Evolutionary conservation across 805 yeast species (phyloP).

Genomic region (Yarrowia deformans): DNA sequence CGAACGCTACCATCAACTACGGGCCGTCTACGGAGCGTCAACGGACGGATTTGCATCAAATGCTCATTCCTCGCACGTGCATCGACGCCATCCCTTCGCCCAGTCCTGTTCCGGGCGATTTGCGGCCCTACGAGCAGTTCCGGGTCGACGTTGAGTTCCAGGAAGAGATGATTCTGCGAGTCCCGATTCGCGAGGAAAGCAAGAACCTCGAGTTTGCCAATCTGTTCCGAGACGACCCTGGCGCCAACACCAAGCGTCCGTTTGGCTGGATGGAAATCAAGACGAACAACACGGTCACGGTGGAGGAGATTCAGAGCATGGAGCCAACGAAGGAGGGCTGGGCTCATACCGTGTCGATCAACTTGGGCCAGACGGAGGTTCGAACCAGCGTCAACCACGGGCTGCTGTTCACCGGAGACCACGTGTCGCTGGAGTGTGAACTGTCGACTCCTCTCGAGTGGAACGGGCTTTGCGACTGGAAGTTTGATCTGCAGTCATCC

Average conservation of each 20-base stretch:
- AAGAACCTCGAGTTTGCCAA: constrained; percentile 63
- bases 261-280: constrained; percentile 93
- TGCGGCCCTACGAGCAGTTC: constrained; percentile 65
- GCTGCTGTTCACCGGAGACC: constrained; percentile 67
- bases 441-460: constrained; percentile 78
- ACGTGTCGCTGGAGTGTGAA: constrained; percentile 62
- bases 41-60: constrained; percentile 65
- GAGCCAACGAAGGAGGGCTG: constrained; percentile 65
- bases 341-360: constrained; percentile 57
- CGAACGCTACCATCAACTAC: constrained; percentile 72
- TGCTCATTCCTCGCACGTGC: constrained; percentile 72
- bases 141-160: constrained; percentile 61
- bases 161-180: constrained; percentile 72
- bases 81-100: constrained; percentile 60
- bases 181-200: constrained; percentile 86
- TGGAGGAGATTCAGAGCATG: constrained; percentile 58
- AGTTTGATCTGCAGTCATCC: constrained; percentile 59
- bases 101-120: constrained; percentile 57
- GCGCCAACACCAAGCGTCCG: constrained; percentile 60
- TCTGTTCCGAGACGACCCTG: constrained; percentile 47
- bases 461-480: constrained; percentile 82
- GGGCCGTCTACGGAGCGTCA: constrained; percentile 98
- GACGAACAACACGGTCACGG: constrained; percentile 60
- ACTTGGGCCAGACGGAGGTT: constrained; percentile 64
- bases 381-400: constrained; percentile 91